Conservation (phyloP, 2,329 filamentous ascomycete genomes). For the Cladophialophora yegresii region DNA sequence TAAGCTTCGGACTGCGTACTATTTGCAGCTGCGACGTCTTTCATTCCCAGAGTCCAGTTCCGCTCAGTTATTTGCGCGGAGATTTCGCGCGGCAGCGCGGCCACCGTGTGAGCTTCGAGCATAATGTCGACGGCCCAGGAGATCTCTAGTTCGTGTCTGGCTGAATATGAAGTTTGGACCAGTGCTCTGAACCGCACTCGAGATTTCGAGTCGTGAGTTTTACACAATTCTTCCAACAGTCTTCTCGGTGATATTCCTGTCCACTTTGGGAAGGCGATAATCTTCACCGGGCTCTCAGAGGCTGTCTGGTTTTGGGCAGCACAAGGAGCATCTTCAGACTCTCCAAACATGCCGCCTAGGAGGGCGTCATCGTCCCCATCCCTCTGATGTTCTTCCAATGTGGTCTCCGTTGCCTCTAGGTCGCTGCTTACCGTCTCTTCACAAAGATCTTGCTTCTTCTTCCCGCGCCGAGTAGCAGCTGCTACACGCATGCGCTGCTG, state of each 20-base stretch:
- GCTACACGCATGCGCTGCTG: conserved; percentile 44
- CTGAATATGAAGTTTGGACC: conserved; percentile 73
- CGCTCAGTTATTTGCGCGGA: conserved; percentile 49
- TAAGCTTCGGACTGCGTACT: conserved; percentile 82
- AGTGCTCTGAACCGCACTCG: conserved; percentile 68
- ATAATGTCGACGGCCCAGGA: conserved; percentile 70
- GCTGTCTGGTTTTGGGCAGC: neutral
- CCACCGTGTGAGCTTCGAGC: conserved; percentile 54
- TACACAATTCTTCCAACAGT: conserved; percentile 83
- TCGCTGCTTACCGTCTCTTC: neutral
- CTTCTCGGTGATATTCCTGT: conserved; percentile 73
- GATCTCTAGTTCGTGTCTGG: conserved; percentile 73
- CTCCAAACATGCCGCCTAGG: conserved; percentile 61
- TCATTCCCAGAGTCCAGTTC: conserved; percentile 70
- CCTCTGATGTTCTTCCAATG: conserved; percentile 25
- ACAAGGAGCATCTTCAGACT: conserved; percentile 38
- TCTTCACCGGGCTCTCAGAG: conserved; percentile 57
- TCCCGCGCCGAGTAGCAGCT: conserved; percentile 38
- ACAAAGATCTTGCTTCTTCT: conserved; percentile 9
- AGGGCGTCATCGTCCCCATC: conserved; percentile 49
- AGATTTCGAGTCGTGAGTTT: conserved; percentile 69
- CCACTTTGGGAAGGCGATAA: conserved; percentile 84
- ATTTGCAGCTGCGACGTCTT: conserved; percentile 70
- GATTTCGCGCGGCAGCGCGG: conserved; percentile 47
- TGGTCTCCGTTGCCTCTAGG: conserved; percentile 42